Evolutionary conservation across 345 rosid species (phyloP).

Genomic region (Pugionium dolabratum): DNA sequence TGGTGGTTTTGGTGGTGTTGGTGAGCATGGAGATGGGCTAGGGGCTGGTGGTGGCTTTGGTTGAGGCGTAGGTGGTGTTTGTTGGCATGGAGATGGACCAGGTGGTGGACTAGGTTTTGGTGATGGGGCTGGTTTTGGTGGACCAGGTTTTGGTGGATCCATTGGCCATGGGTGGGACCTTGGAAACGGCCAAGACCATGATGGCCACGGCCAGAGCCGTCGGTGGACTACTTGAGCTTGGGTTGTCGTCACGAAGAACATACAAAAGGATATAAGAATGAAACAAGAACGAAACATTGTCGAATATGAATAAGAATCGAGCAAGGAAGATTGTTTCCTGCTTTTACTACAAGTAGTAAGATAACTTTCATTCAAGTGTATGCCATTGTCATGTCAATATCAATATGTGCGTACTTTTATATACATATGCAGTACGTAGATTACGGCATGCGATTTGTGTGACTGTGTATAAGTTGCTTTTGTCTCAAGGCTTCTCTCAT

Average conservation of each 20-base stretch:
- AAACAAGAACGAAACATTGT: conserved; percentile 19
- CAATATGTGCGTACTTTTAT: conserved; percentile 1
- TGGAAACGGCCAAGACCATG: conserved; percentile 33
- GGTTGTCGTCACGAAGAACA: conserved; percentile 19
- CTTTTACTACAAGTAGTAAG: conserved; percentile 26
- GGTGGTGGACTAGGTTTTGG: conserved; percentile 13
- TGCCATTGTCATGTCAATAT: conserved; percentile 16
- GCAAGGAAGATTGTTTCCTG: conserved; percentile 33
- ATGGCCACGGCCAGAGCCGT: conserved; percentile 40
- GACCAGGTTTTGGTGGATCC: conserved; percentile 28
- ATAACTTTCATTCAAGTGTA: conserved; percentile 18
- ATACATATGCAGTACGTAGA: conserved; percentile 32
- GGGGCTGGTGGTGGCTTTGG: conserved; percentile 11
- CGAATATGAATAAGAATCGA: conserved; percentile 23
- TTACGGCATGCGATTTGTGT: conserved; percentile 35
- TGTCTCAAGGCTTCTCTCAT: conserved; percentile 25
- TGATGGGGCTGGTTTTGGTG: conserved; percentile 23
- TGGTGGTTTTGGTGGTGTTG: conserved; percentile 27
- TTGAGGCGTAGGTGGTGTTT: conserved; percentile 31
- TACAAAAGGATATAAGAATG: conserved; percentile 23
- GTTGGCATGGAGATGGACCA: conserved; percentile 17
- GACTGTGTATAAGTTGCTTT: conserved; percentile 29
- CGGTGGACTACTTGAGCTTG: conserved; percentile 34
- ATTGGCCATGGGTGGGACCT: conserved; percentile 27
- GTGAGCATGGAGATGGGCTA: conserved; percentile 13